A percentile compares a stretch with the other conserved stretches of the same genome.
phyloP scores from a whole-genome alignment of 306 rosid species.

The Begonia loranthoides region DNA sequence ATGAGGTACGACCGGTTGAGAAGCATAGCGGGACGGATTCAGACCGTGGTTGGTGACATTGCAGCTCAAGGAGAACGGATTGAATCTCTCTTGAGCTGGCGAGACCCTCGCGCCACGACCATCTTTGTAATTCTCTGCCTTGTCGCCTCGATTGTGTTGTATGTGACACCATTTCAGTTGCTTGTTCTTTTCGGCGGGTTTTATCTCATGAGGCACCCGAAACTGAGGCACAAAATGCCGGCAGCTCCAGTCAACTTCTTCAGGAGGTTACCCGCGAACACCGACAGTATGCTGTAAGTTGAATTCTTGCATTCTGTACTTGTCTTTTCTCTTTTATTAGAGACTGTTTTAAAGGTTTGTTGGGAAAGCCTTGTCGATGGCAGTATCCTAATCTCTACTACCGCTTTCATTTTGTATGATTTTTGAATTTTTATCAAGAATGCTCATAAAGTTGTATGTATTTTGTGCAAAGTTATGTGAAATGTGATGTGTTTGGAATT shows the following conservation, averaged over 20 bases:
- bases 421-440: too few species aligned
- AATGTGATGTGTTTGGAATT: too few species aligned
- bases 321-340: too few species aligned
- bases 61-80: conserved; percentile 87
- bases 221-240: conserved; percentile 55
- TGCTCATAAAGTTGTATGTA: too few species aligned
- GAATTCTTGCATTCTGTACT: not conserved
- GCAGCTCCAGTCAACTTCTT: conserved; percentile 56
- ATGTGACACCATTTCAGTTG: conserved; percentile 53
- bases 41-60: conserved; percentile 76
- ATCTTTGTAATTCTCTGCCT: conserved; percentile 57
- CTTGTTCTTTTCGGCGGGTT: conserved; percentile 37
- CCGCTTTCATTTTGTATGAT: too few species aligned
- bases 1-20: conserved; percentile 82
- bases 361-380: too few species aligned
- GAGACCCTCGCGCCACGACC: conserved; percentile 81
- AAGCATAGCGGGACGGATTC: conserved; percentile 70
- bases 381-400: too few species aligned
- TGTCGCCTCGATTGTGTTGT: conserved; percentile 39
- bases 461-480: too few species aligned
- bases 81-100: conserved; percentile 73
- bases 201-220: conserved; percentile 87
- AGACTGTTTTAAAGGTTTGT: too few species aligned
- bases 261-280: conserved; percentile 73
- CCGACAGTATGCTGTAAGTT: conserved; percentile 60